These are phyloP conservation scores for Cantharellus cinnabarinus DNA, from an alignment of 768 basidiomycete genomes.

Conservation along the genomic window DNA sequence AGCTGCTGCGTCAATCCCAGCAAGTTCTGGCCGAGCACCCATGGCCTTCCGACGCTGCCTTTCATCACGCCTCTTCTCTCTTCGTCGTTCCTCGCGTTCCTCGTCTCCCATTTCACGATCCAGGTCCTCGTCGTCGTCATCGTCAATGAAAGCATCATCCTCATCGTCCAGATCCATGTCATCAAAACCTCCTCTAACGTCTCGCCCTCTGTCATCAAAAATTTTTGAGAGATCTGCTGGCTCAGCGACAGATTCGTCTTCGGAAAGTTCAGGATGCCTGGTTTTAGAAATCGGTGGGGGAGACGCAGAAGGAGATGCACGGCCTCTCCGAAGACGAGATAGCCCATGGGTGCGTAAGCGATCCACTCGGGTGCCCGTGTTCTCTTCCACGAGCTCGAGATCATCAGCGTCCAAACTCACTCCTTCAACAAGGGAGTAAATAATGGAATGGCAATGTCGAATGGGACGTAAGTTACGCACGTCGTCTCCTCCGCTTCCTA, in stretches of 20 bases:
- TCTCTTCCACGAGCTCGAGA: constrained; percentile 65
- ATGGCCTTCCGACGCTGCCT: constrained; percentile 45
- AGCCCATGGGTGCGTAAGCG: constrained; percentile 34
- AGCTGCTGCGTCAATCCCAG: constrained; percentile 70
- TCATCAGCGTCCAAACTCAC: constrained; percentile 58
- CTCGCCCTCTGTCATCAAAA: constrained; percentile 59
- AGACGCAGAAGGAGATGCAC: constrained; percentile 37
- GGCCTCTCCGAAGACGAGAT: constrained; percentile 54
- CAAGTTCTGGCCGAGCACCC: constrained; percentile 45
- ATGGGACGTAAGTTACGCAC: constrained; percentile 11
- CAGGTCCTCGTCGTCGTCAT: constrained; percentile 29
- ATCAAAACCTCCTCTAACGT: constrained; percentile 2
- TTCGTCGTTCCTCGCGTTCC: constrained; percentile 52
- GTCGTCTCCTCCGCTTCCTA: constrained; percentile 38
- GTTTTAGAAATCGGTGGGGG: constrained; percentile 41
- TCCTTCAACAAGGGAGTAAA: constrained; percentile 7
- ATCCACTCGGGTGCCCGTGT: constrained; percentile 57
- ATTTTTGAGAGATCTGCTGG: constrained; percentile 39
- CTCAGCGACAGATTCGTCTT: constrained; percentile 43
- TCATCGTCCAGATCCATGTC: constrained; percentile 10
- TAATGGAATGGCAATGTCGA: constrained; percentile 3
- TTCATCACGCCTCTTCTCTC: constrained; percentile 45
- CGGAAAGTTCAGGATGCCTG: constrained; percentile 49
- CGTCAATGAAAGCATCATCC: constrained; percentile 55
- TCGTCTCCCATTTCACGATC: constrained; percentile 49